phyloP scores from a whole-genome alignment of 352 stramenopile genomes.

The Plasmopara muralis region DNA sequence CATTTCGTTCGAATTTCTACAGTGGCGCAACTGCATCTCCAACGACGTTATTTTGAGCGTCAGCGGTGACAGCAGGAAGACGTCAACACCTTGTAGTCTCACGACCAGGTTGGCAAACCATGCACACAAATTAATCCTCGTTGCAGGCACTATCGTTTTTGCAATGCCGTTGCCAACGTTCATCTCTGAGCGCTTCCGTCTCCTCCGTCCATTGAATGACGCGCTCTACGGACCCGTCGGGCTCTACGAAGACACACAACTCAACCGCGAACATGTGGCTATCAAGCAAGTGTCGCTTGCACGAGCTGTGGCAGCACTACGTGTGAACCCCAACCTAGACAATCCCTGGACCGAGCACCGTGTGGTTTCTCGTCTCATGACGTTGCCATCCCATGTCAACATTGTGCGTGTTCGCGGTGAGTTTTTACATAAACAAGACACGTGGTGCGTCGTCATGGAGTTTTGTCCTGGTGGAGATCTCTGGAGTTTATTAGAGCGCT shows the following conservation, averaged over 20 bases:
- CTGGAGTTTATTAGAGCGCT: slow-evolving; percentile 24
- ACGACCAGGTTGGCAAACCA: neutral
- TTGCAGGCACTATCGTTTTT: neutral
- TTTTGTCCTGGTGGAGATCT: slow-evolving; percentile 45
- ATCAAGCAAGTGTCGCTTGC: slow-evolving; percentile 42
- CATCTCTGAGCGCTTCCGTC: slow-evolving; percentile 16
- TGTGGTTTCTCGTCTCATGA: slow-evolving; percentile 19
- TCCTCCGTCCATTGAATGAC: slow-evolving; percentile 11
- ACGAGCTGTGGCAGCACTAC: slow-evolving; percentile 20
- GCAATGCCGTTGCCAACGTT: slow-evolving; percentile 3
- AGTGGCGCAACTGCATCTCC: neutral
- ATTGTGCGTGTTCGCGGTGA: slow-evolving; percentile 34
- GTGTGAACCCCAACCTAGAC: slow-evolving; percentile 27
- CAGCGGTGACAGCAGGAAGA: neutral
- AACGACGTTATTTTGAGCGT: neutral
- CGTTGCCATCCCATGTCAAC: slow-evolving; percentile 28
- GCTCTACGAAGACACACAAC: slow-evolving; percentile 32
- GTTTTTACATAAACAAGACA: slow-evolving; percentile 34
- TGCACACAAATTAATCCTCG: neutral
- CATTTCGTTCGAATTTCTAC: neutral
- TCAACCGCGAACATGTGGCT: slow-evolving; percentile 27
- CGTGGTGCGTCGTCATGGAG: slow-evolving; percentile 52
- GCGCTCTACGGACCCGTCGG: slow-evolving; percentile 38
- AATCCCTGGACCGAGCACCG: slow-evolving; percentile 40
- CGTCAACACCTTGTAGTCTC: no score